A percentile compares a stretch with the other conserved stretches of the same genome.
phyloP scores from a whole-genome alignment of 2,329 filamentous ascomycete genomes.

The Neofusicoccum sp. region DNA sequence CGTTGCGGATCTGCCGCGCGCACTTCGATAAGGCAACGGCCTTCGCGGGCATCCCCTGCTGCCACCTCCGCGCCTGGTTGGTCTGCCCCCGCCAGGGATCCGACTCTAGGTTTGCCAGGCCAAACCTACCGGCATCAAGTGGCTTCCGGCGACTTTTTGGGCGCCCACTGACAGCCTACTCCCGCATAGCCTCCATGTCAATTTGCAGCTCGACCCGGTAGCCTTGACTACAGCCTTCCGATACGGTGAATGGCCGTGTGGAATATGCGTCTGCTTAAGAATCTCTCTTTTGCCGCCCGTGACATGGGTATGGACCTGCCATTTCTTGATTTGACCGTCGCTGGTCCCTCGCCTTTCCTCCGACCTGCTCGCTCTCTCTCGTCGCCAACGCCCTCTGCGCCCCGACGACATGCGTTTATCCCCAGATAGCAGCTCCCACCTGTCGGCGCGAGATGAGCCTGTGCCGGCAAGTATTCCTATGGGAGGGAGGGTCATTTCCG shows the following conservation, averaged over 20 bases:
- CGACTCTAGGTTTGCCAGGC: conserved; percentile 9
- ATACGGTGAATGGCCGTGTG: background rate
- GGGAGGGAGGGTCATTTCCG: conserved; percentile 26
- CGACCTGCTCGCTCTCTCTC: background rate
- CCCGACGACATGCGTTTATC: background rate
- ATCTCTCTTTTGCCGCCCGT: background rate
- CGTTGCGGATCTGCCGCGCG: conserved; percentile 1
- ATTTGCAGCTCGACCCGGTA: background rate
- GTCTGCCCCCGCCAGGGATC: background rate
- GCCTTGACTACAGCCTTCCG: conserved; percentile 6
- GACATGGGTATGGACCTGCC: conserved; percentile 5
- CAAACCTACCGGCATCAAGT: background rate
- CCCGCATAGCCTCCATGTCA: background rate
- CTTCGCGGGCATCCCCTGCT: background rate
- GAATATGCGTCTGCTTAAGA: conserved; percentile 4
- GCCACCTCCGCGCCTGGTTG: background rate
- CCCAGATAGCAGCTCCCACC: background rate
- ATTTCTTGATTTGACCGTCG: background rate
- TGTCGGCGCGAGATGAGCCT: background rate
- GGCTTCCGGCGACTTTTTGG: background rate
- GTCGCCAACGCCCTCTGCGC: background rate
- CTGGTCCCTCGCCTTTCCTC: background rate
- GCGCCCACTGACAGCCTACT: background rate
- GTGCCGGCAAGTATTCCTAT: conserved; percentile 24
- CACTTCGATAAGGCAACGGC: conserved; percentile 1